A percentile compares a stretch with the other conserved stretches of the same genome.
Conservation (phyloP, 2,329 filamentous ascomycete genomes). For the Westerdykella aurantiaca region DNA sequence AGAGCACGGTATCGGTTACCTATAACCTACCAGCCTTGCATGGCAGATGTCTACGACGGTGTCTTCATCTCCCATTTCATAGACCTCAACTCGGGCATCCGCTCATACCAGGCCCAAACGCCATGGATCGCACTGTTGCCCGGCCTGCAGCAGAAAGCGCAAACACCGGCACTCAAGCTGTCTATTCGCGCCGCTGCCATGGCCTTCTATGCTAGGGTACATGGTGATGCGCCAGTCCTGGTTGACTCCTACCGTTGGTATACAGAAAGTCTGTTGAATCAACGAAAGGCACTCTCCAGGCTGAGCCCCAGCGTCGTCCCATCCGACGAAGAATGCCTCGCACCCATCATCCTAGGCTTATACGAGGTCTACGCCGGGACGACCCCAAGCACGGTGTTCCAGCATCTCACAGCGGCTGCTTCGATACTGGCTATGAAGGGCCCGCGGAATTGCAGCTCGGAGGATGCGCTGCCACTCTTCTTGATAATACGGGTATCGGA, state of each 20-base stretch:
- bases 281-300: conserved; percentile 18
- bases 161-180: conserved; percentile 21
- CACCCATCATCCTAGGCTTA: conserved; percentile 24
- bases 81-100: conserved; percentile 18
- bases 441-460: conserved; percentile 21
- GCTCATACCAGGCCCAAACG: conserved; percentile 15
- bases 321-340: conserved; percentile 24
- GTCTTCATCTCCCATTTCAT: conserved; percentile 30
- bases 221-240: conserved; percentile 23
- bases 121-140: conserved; percentile 25
- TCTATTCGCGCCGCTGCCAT: conserved; percentile 30
- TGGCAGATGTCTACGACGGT: conserved; percentile 19
- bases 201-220: conserved; percentile 29
- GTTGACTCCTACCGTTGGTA: conserved; percentile 32
- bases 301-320: conserved; percentile 16
- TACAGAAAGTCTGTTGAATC: conserved; percentile 20
- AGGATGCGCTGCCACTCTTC: conserved; percentile 21
- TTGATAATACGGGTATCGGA: conserved; percentile 26
- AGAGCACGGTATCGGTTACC: conserved; percentile 22
- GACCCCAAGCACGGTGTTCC: conserved; percentile 22
- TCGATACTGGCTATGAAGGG: conserved; percentile 30
- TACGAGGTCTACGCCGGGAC: conserved; percentile 30
- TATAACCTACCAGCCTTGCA: conserved; percentile 21
- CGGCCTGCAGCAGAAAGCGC: conserved; percentile 12
- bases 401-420: conserved; percentile 23